Evolutionary conservation across 1,284 basidiomycete species (phyloP).

Genomic region (Cryptococcus wingfieldii): DNA sequence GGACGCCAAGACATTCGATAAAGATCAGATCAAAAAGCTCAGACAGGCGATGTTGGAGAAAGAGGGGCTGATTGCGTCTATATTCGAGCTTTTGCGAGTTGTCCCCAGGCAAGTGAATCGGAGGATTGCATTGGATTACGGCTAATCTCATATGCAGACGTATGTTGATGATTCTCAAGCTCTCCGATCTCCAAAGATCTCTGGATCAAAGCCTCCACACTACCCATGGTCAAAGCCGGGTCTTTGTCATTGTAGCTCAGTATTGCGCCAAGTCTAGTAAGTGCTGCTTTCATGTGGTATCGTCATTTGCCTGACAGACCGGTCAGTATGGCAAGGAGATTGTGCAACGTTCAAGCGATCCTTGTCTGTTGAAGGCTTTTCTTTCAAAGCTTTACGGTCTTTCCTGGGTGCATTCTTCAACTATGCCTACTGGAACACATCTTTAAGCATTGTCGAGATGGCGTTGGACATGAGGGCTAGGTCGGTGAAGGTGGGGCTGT

Average conservation of each 20-base stretch:
- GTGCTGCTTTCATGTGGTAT: constrained; percentile 1
- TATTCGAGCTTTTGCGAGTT: constrained; percentile 76
- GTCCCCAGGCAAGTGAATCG: constrained; percentile 62
- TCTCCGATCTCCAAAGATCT: constrained; percentile 65
- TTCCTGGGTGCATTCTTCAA: constrained; percentile 18
- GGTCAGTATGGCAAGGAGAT: constrained; percentile 78
- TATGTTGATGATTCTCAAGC: constrained; percentile 46
- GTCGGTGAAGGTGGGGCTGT: constrained; percentile 59
- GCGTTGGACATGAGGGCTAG: constrained; percentile 65
- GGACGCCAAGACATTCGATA: constrained; percentile 63
- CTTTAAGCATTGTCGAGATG: constrained; percentile 38
- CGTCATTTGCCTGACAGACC: not conserved
- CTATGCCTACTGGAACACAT: constrained; percentile 33
- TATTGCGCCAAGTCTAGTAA: constrained; percentile 62
- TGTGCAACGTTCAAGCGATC: constrained; percentile 16
- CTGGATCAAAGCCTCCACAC: constrained; percentile 55
- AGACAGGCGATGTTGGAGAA: constrained; percentile 63
- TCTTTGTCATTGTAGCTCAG: constrained; percentile 87
- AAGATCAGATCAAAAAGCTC: constrained; percentile 62
- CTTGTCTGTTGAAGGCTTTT: constrained; percentile 17
- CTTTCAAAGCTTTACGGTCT: constrained; percentile 15
- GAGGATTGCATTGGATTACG: not conserved
- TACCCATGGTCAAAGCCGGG: constrained; percentile 63
- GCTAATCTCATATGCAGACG: constrained; percentile 21
- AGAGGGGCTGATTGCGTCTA: constrained; percentile 74